phyloP scores from a whole-genome alignment of 2,329 filamentous ascomycete species.

The Didymella lethalis region DNA sequence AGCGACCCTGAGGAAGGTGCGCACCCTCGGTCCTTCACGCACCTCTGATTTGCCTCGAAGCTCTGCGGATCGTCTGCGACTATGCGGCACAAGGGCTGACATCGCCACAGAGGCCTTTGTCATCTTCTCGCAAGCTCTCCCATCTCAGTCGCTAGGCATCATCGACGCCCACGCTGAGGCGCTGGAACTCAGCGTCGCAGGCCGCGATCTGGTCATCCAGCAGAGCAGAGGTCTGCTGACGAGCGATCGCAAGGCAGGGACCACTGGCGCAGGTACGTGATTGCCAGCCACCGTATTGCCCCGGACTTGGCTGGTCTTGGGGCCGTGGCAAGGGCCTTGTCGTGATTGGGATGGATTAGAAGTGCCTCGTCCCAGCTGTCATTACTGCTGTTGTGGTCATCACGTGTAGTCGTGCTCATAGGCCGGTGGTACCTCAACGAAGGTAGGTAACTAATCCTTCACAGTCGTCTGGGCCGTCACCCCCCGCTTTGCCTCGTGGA shows the following conservation, averaged over 20 bases:
- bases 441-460: conserved; percentile 14
- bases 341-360: conserved; percentile 13
- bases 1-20: conserved; percentile 68
- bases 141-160: conserved; percentile 76
- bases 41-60: conserved; percentile 4
- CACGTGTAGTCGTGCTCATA: neutral
- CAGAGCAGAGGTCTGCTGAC: conserved; percentile 86
- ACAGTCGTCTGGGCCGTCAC: conserved; percentile 91
- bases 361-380: neutral
- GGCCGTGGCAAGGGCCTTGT: conserved; percentile 8
- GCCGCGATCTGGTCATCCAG: conserved; percentile 75
- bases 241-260: conserved; percentile 75
- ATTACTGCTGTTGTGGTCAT: neutral
- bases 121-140: conserved; percentile 78
- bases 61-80: too few species aligned
- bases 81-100: conserved; percentile 23
- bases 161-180: conserved; percentile 73
- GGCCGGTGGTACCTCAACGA: neutral
- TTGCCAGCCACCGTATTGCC: conserved; percentile 22
- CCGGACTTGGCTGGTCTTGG: conserved; percentile 37
- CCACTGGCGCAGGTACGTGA: conserved; percentile 71
- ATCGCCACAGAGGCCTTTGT: conserved; percentile 77
- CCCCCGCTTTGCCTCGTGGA: conserved; percentile 81
- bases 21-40: conserved; percentile 17
- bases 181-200: conserved; percentile 73